phyloP scores from a whole-genome alignment of 495 filamentous ascomycete species.

The Penicillium alfredii region DNA sequence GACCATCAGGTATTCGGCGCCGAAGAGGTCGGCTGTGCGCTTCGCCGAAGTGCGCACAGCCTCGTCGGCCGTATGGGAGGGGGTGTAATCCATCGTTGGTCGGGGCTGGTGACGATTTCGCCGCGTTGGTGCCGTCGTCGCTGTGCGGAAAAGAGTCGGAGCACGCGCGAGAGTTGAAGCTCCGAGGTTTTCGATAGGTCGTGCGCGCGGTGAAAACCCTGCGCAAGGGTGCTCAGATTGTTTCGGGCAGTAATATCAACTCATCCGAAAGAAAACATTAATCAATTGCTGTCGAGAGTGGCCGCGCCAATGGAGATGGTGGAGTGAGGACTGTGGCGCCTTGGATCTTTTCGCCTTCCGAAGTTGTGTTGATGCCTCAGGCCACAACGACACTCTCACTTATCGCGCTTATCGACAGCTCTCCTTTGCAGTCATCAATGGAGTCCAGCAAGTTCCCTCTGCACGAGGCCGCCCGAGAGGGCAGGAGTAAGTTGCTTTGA shows the following conservation, averaged over 20 bases:
- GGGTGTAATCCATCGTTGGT: conserved; percentile 29
- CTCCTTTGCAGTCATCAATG: no score
- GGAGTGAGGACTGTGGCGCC: not conserved
- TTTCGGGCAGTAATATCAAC: no score
- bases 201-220: conserved; percentile 16
- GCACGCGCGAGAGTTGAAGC: conserved; percentile 4
- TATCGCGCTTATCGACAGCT: conserved; percentile 27
- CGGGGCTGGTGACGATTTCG: conserved; percentile 8
- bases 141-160: not conserved
- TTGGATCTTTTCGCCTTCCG: no score
- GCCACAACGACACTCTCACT: conserved; percentile 13
- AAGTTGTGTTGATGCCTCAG: conserved; percentile 18
- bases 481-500: conserved; percentile 56
- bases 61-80: conserved; percentile 34
- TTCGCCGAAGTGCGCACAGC: conserved; percentile 57
- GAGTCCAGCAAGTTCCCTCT: conserved; percentile 73
- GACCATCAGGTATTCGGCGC: conserved; percentile 50
- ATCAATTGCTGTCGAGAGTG: no score
- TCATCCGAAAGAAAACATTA: no score
- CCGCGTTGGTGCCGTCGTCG: not conserved
- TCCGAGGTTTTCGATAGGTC: conserved; percentile 3
- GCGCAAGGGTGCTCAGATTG: conserved; percentile 5
- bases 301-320: conserved; percentile 1
- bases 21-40: conserved; percentile 62
- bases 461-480: conserved; percentile 84